Conservation (phyloP, 2,329 filamentous ascomycete genomes). For the Microascus cirrosus region DNA sequence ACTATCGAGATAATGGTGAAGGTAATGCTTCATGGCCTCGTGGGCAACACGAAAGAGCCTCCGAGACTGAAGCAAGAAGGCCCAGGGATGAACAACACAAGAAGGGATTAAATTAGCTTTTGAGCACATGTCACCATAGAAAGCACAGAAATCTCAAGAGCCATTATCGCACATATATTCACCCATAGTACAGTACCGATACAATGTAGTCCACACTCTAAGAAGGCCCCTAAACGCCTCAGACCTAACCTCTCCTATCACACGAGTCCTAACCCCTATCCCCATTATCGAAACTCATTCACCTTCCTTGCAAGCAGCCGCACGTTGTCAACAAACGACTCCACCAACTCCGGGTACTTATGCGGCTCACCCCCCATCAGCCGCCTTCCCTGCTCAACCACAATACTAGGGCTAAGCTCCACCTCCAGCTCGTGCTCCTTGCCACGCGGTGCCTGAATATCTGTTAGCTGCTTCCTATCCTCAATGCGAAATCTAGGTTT, state of each 20-base stretch:
- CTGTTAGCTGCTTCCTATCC: not conserved
- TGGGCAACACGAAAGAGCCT: too few species aligned
- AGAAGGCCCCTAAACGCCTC: not conserved
- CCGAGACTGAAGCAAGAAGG: too few species aligned
- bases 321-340: constrained; percentile 66
- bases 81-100: too few species aligned
- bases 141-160: not conserved
- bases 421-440: constrained; percentile 78
- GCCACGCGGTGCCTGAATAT: constrained; percentile 25
- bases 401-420: constrained; percentile 52
- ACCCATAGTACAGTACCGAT: not conserved
- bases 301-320: constrained; percentile 42
- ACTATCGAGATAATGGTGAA: too few species aligned
- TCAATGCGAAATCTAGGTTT: not conserved
- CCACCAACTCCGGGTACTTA: constrained; percentile 56
- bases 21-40: too few species aligned
- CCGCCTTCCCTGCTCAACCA: constrained; percentile 54
- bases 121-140: too few species aligned
- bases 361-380: constrained; percentile 40
- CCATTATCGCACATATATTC: not conserved
- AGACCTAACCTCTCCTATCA: not conserved
- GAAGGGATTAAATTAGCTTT: too few species aligned
- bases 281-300: constrained; percentile 12
- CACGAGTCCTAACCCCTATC: not conserved
- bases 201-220: not conserved